Evolutionary conservation across 1,284 basidiomycete genomes (phyloP).

Genomic region (Volvariella surrecta): DNA sequence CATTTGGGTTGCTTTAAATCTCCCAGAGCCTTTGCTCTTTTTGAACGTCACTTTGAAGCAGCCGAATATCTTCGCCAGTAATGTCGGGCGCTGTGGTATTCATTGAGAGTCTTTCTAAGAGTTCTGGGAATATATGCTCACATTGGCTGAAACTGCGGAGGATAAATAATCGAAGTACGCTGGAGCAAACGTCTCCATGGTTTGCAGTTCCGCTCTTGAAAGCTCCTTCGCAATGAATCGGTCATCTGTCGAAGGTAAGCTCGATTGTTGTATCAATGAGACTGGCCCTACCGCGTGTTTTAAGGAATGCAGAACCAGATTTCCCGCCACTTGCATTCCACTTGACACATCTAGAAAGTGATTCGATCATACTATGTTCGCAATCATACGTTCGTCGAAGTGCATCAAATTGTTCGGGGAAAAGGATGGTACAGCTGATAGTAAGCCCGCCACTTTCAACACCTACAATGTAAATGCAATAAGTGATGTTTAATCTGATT

Average conservation of each 20-base stretch:
- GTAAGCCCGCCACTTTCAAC: slow-evolving; percentile 88
- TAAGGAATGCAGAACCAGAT: slow-evolving; percentile 93
- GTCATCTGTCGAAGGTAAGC: slow-evolving; percentile 56
- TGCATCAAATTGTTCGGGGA: slow-evolving; percentile 96
- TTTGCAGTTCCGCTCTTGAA: slow-evolving; percentile 86
- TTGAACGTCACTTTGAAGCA: slow-evolving; percentile 94
- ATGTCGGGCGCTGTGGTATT: slow-evolving; percentile 83
- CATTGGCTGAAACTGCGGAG: slow-evolving; percentile 71
- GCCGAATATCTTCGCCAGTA: slow-evolving; percentile 96
- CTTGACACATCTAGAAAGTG: slow-evolving; percentile 88
- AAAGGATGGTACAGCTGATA: slow-evolving; percentile 94
- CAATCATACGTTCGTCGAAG: slow-evolving; percentile 89
- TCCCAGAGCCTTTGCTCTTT: slow-evolving; percentile 57
- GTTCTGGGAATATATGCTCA: slow-evolving; percentile 26
- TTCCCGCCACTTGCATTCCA: slow-evolving; percentile 97
- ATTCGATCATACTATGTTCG: slow-evolving; percentile 90
- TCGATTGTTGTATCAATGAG: slow-evolving; percentile 6
- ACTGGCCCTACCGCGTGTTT: slow-evolving; percentile 70
- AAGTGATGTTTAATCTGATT: background rate
- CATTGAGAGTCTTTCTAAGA: slow-evolving; percentile 7
- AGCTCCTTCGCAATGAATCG: slow-evolving; percentile 98
- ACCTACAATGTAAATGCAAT: slow-evolving; percentile 33
- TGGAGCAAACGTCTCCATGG: slow-evolving; percentile 95
- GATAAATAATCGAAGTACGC: slow-evolving; percentile 98
- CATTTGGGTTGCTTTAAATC: slow-evolving; percentile 82